These are phyloP conservation scores for Fusarium beomiforme DNA, from an alignment of 2,329 filamentous ascomycete species.

Conservation along the genomic window DNA sequence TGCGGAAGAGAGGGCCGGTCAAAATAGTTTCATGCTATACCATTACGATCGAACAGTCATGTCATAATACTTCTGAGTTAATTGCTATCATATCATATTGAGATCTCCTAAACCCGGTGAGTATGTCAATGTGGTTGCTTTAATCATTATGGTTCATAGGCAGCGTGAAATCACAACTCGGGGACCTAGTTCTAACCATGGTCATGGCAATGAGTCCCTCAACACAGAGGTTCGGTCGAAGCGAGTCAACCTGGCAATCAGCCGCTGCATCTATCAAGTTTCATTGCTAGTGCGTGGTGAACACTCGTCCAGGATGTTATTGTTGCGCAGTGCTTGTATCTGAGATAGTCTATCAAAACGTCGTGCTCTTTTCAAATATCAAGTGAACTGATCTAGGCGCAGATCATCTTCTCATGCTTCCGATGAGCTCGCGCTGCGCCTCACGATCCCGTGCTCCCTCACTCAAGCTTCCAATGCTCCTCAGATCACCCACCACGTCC, in stretches of 20 bases:
- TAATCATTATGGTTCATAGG: background rate
- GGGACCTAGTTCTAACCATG: background rate
- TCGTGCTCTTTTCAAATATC: conserved; percentile 16
- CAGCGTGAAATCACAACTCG: background rate
- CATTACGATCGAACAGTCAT: background rate
- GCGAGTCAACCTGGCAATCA: background rate
- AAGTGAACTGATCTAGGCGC: background rate
- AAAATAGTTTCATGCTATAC: background rate
- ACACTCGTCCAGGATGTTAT: background rate
- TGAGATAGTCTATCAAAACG: conserved; percentile 23
- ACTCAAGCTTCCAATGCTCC: conserved; percentile 85
- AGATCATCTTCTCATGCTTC: conserved; percentile 62
- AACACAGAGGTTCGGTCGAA: background rate
- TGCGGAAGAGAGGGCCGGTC: conserved; percentile 13
- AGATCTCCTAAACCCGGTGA: background rate
- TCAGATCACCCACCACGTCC: conserved; percentile 94
- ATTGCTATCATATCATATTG: background rate
- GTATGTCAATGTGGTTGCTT: background rate
- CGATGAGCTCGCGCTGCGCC: conserved; percentile 89
- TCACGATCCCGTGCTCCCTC: conserved; percentile 86
- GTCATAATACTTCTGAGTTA: background rate
- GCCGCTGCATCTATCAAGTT: conserved; percentile 5
- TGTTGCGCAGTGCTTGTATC: background rate
- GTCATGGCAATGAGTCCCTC: background rate
- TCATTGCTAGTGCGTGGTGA: background rate